A percentile compares a stretch with the other conserved stretches of the same genome.
Evolutionary conservation across 139 green algal genomes (phyloP).

Genomic region (Picochlorum sp.): DNA sequence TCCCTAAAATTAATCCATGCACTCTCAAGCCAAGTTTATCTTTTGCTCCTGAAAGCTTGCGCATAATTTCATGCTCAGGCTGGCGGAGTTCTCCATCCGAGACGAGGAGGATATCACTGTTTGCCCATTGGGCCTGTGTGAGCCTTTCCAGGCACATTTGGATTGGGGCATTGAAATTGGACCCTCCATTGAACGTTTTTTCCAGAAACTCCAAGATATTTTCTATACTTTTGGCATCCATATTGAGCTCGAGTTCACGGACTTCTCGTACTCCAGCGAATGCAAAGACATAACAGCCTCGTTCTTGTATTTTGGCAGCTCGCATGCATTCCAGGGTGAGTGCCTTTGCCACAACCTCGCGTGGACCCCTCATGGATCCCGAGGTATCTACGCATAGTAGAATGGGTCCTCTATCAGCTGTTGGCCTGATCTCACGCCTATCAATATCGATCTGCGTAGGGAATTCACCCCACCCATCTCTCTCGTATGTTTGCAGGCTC

Average conservation of each 20-base stretch:
- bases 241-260: slow-evolving; percentile 69
- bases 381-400: slow-evolving; percentile 86
- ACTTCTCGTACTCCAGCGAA: slow-evolving; percentile 71
- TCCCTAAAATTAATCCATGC: slow-evolving; percentile 70
- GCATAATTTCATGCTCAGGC: slow-evolving; percentile 69
- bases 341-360: slow-evolving; percentile 81
- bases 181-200: slow-evolving; percentile 78
- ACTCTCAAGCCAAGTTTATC: slow-evolving; percentile 72
- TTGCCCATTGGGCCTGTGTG: slow-evolving; percentile 69
- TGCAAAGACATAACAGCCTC: slow-evolving; percentile 78
- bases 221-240: slow-evolving; percentile 57
- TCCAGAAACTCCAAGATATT: slow-evolving; percentile 80
- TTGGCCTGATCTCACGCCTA: slow-evolving; percentile 66
- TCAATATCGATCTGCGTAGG: slow-evolving; percentile 56
- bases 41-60: slow-evolving; percentile 68
- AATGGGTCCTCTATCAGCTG: slow-evolving; percentile 73
- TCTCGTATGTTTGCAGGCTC: slow-evolving; percentile 69
- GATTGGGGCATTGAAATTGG: slow-evolving; percentile 80
- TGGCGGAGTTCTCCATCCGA: slow-evolving; percentile 76
- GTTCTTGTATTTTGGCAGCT: slow-evolving; percentile 53
- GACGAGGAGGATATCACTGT: slow-evolving; percentile 76
- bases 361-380: slow-evolving; percentile 55
- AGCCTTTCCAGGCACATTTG: slow-evolving; percentile 62
- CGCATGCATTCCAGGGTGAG: slow-evolving; percentile 68
- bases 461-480: slow-evolving; percentile 80